Base-by-base conservation (phyloP, 257 asterid species). In the Hygrophila difformis region DNA sequence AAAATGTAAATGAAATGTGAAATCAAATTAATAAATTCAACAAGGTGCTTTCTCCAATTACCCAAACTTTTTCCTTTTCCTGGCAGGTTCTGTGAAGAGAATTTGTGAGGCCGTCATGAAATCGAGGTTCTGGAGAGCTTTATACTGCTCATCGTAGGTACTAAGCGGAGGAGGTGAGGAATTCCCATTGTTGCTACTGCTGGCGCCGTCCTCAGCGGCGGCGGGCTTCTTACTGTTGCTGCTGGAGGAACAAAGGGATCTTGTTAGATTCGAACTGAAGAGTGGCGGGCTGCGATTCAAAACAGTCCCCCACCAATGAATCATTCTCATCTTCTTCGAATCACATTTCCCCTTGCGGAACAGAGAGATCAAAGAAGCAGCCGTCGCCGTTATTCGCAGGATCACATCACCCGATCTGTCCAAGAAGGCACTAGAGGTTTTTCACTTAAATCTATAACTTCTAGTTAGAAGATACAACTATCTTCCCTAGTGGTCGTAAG, bases 11-110 rank as follows among this genome's bases (percentile, higher is more conserved):
- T 8, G 4, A 26, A 26, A 0, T 26, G 31, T 26, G 8, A 26
- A 5, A 1, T 26, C 31, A 26, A 3, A 26, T 8, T 26, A 3
- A 26, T 3, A 26, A 26, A 26, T n/a, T n/a, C n/a, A n/a, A n/a
- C n/a, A n/a, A n/a, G n/a, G 8, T 26, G 19, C 47, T 15, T 4
- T 9, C 1, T 18, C 12, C 35, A 23, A 44, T 37, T 44, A 83
- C 97, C 97, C 95, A 49, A 84, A 87, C 47, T 78, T 63, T 83
- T 78, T 81, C 73, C n/a, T n/a, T n/a, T 71, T 66, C 51, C 65
- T 72, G 8, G 88, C 70, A 18, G 87, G 65, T 1, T 65, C 67
- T 4, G 76, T 44, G 57, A 84, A 84, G 18, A 84, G 74, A 52
- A 88, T 88, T 36, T 72, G 72, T 6, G 82, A 62, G 18, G 97